phyloP scores from a whole-genome alignment of 306 rosid species.

The Citrullus mucosospermus region DNA sequence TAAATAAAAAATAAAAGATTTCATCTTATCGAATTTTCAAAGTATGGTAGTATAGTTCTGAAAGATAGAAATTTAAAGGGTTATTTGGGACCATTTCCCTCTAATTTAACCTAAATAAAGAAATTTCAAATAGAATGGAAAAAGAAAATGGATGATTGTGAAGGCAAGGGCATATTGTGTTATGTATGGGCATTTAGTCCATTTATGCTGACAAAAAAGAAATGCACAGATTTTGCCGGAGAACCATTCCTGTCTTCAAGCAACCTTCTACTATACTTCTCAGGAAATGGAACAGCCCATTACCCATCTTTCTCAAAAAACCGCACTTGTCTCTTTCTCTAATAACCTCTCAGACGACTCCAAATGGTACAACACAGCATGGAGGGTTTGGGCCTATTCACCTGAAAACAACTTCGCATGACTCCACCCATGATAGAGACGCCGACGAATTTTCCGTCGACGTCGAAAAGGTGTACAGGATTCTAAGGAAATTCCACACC shows the following conservation, averaged over 20 bases:
- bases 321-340: neutral
- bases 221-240: constrained; percentile 30
- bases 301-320: constrained; percentile 5
- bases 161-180: too few relatives aligned
- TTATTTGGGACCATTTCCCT: too few relatives aligned
- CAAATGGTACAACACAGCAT: neutral
- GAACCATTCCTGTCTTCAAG: constrained; percentile 9
- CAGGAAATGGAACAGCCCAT: constrained; percentile 9
- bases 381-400: constrained; percentile 26
- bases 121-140: neutral
- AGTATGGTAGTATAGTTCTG: too few relatives aligned
- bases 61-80: too few relatives aligned
- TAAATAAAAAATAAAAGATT: too few relatives aligned
- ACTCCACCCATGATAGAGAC: constrained; percentile 9
- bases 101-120: too few relatives aligned
- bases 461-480: constrained; percentile 58
- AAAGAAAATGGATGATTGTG: neutral
- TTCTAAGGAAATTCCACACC: constrained; percentile 53
- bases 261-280: neutral
- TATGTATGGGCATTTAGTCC: neutral
- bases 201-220: neutral
- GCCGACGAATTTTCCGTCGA: constrained; percentile 54
- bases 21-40: too few relatives aligned
- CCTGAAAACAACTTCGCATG: constrained; percentile 15
- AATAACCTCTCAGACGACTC: constrained; percentile 6